These are phyloP conservation scores for Calonectria pseudoreteaudii DNA, from an alignment of 2,329 filamentous ascomycete genomes.

Conservation along the genomic window DNA sequence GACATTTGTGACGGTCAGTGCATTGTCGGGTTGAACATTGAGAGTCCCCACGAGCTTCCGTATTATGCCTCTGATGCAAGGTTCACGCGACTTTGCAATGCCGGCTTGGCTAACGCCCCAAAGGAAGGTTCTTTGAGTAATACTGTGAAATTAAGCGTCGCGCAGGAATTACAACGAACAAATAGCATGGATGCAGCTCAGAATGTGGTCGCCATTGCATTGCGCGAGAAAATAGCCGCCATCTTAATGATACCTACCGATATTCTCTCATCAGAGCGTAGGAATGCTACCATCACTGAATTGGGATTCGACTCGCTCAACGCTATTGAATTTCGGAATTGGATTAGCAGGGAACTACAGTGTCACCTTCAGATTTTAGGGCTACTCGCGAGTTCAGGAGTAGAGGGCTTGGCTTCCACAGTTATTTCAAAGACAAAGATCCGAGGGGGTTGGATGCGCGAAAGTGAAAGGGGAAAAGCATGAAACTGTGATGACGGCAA, in stretches of 20 bases:
- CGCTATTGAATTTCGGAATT: slow-evolving; percentile 64
- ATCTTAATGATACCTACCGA: slow-evolving; percentile 45
- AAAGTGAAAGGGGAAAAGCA: neutral
- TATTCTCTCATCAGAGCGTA: slow-evolving; percentile 29
- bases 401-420: slow-evolving; percentile 36
- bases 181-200: slow-evolving; percentile 34
- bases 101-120: slow-evolving; percentile 45
- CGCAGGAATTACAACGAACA: slow-evolving; percentile 23
- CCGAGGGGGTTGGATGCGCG: neutral
- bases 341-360: slow-evolving; percentile 58
- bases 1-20: slow-evolving; percentile 60
- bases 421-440: slow-evolving; percentile 40
- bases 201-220: slow-evolving; percentile 36
- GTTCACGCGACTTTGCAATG: slow-evolving; percentile 61
- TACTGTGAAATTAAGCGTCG: slow-evolving; percentile 5
- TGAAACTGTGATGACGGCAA: neutral
- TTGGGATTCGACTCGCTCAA: slow-evolving; percentile 59
- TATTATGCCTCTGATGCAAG: slow-evolving; percentile 68
- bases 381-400: slow-evolving; percentile 61
- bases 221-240: slow-evolving; percentile 50
- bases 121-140: slow-evolving; percentile 18
- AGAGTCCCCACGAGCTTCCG: slow-evolving; percentile 55
- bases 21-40: slow-evolving; percentile 65
- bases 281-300: slow-evolving; percentile 37
- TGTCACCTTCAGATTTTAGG: slow-evolving; percentile 64